phyloP scores from a whole-genome alignment of 352 stramenopile genomes.

The Phytophthora pseudosyringae region DNA sequence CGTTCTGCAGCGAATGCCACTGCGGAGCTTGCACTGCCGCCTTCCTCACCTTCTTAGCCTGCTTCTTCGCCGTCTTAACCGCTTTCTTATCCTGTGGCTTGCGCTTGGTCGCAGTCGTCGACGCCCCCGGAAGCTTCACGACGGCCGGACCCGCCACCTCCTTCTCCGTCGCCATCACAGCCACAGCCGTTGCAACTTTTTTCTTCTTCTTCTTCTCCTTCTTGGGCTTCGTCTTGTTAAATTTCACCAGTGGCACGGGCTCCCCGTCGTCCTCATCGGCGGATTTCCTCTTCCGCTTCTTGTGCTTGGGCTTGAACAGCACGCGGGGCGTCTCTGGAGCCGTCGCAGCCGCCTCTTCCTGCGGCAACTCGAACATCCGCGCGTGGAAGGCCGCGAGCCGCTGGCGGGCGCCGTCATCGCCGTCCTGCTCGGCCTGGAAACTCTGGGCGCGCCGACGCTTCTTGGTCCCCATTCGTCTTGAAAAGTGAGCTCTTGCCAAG shows the following conservation, averaged over 20 bases:
- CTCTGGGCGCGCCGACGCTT: slow-evolving; percentile 51
- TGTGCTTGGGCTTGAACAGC: slow-evolving; percentile 48
- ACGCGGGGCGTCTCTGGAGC: slow-evolving; percentile 36
- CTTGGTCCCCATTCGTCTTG: slow-evolving; percentile 18
- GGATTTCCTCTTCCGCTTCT: slow-evolving; percentile 37
- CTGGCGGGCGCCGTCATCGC: slow-evolving; percentile 42
- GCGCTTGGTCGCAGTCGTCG: neutral
- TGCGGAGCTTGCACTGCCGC: slow-evolving; percentile 6
- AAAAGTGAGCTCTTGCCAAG: slow-evolving; percentile 27
- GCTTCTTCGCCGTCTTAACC: slow-evolving; percentile 6
- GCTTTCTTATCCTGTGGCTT: slow-evolving; percentile 3
- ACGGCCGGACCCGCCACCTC: slow-evolving; percentile 15
- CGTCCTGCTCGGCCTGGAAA: slow-evolving; percentile 25
- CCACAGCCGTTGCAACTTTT: slow-evolving; percentile 10
- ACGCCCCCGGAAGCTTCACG: slow-evolving; percentile 18
- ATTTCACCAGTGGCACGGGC: slow-evolving; percentile 42
- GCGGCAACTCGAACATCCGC: slow-evolving; percentile 64
- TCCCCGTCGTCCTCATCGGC: slow-evolving; percentile 32
- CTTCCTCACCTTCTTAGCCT: slow-evolving; percentile 16
- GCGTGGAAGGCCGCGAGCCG: slow-evolving; percentile 56
- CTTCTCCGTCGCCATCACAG: neutral
- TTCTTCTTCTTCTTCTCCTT: slow-evolving; percentile 38
- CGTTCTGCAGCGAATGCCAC: slow-evolving; percentile 11
- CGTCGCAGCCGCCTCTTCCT: slow-evolving; percentile 3
- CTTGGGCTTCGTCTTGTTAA: slow-evolving; percentile 31